Evolutionary conservation across 352 stramenopile genomes (phyloP), one percentile per base, ranked within the genome.

Genomic region (Globisporangium paddicum): DNA sequence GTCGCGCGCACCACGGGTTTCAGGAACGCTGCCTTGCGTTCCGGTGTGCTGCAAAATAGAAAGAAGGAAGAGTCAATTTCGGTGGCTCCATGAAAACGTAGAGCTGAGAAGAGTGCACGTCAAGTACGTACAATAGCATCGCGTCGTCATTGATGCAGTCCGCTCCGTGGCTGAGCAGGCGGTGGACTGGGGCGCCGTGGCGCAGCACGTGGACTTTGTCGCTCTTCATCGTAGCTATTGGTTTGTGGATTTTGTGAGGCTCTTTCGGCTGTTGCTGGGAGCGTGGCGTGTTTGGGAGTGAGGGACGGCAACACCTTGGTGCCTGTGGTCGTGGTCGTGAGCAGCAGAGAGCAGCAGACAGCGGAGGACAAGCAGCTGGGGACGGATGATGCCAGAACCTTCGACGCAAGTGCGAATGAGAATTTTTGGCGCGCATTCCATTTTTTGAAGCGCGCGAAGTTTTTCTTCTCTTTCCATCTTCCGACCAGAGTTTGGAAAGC

Each of bases 11-110:
- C 21, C 6, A 60, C 55, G 6, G 60, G 52, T 8, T 55, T 56
- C 19, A 57, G 32, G 30, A 59, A 66, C 34, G 45, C 60, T 16
- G 44, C 28, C 19, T 59, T 71, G 44, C 28, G 61, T 64, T 42
- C 68, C 10, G 30, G 67, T 32, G 44, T 60, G 47, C 55, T 61
- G 47, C 21, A 58, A 54, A 18, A 2, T 11, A 14, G 28, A 26
- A 40, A 40, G 28, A 50, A 19, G 25, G 14, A 41, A 54, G 35
- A 25, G 47, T 54, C 47, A 54, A 54, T 41, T 54, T 54, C 47
- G 47, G 47, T 54, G 28, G 18, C 18, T 3, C 32, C 1, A 37
- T 11, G 14, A 5, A 40, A n/a, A 40, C 9, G 28, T 41, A 28
- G 26, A n/a, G n/a, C n/a, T 32, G 28, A 32, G 19, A 11, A 37